phyloP scores from a whole-genome alignment of 2,329 filamentous ascomycete species.

The Didymosphaeria variabile region DNA sequence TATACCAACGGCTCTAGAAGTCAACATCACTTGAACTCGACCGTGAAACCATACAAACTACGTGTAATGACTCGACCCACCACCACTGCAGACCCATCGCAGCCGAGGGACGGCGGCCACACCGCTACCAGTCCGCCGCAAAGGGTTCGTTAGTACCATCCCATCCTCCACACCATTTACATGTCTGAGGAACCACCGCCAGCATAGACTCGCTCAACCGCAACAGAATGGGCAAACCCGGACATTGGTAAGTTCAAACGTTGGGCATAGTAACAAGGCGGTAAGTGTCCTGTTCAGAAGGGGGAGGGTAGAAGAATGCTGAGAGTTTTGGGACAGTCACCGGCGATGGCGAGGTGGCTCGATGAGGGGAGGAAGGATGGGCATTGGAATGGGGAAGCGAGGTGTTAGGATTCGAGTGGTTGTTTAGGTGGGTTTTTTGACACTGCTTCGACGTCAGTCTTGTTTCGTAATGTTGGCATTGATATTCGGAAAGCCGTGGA shows the following conservation, averaged over 20 bases:
- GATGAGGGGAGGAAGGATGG: slow-evolving; percentile 21
- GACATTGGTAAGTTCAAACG: background rate
- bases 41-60: background rate
- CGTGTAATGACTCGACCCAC: slow-evolving; percentile 8
- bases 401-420: background rate
- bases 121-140: slow-evolving; percentile 1
- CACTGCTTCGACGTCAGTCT: background rate
- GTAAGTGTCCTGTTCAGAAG: background rate
- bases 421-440: background rate
- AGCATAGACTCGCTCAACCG: slow-evolving; percentile 6
- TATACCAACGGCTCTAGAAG: no score
- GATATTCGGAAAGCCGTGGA: background rate
- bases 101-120: slow-evolving; percentile 18
- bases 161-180: background rate
- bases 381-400: slow-evolving; percentile 21
- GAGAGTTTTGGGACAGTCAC: background rate
- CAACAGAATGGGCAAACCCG: background rate
- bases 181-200: slow-evolving; percentile 8
- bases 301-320: background rate
- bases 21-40: no score
- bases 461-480: no score
- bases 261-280: background rate
- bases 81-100: slow-evolving; percentile 2
- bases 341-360: slow-evolving; percentile 28
- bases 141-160: slow-evolving; percentile 1